Evolutionary conservation across 148 eudicot species (phyloP).

Genomic region (Dysphania ambrosioides): DNA sequence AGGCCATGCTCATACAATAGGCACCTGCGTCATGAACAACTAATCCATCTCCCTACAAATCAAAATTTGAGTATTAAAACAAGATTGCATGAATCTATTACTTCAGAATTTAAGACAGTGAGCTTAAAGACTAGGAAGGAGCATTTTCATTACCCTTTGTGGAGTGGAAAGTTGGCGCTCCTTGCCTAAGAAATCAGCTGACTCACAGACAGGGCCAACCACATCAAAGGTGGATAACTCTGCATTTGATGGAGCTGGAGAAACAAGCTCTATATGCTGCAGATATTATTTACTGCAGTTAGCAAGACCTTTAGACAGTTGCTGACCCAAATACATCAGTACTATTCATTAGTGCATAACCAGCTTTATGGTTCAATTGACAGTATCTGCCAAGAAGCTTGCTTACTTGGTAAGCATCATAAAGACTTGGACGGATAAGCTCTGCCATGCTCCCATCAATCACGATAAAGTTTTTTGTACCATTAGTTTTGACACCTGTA

Average conservation of each 20-base stretch:
- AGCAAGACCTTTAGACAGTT: background rate
- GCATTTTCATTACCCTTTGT: constrained; percentile 40
- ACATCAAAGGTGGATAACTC: constrained; percentile 72
- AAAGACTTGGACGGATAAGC: constrained; percentile 93
- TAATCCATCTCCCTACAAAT: constrained; percentile 73
- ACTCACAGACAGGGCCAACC: constrained; percentile 98
- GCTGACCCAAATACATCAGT: background rate
- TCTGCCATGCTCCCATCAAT: constrained; percentile 99
- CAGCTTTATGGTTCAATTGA: background rate
- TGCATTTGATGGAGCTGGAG: constrained; percentile 61
- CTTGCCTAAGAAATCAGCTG: constrained; percentile 95
- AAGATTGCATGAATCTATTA: background rate
- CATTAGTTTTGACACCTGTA: constrained; percentile 94
- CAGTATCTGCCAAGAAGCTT: background rate
- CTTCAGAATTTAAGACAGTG: background rate
- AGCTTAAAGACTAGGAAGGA: background rate
- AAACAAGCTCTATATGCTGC: constrained; percentile 91
- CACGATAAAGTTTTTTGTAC: constrained; percentile 83
- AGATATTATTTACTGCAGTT: background rate
- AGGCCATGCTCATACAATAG: constrained; percentile 99
- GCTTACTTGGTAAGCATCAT: constrained; percentile 87
- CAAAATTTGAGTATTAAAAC: background rate
- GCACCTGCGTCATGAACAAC: constrained; percentile 99
- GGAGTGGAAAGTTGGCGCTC: constrained; percentile 84
- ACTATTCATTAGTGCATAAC: background rate